phyloP scores from a whole-genome alignment of 441 rosid species.

The Biscutella laevigata region DNA sequence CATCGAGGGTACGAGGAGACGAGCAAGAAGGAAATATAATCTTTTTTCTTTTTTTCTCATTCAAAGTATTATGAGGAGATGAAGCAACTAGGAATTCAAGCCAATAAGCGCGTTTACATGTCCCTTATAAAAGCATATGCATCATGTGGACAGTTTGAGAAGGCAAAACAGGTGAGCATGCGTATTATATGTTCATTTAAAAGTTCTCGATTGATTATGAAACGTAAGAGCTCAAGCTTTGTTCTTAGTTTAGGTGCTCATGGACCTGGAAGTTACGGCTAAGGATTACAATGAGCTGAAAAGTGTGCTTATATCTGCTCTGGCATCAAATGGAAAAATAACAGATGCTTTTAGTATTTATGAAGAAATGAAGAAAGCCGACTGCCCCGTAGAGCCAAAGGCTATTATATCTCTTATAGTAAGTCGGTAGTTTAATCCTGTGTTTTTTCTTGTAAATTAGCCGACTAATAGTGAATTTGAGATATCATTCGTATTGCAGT shows the following conservation, averaged over 20 bases:
- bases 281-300: conserved; percentile 51
- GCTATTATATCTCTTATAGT: conserved; percentile 60
- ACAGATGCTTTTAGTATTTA: conserved; percentile 56
- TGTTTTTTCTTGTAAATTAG: background rate
- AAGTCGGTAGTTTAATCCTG: conserved; percentile 28
- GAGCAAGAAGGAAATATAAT: background rate
- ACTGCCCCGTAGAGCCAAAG: conserved; percentile 48
- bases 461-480: background rate
- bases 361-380: conserved; percentile 55
- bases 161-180: conserved; percentile 64
- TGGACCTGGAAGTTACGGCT: conserved; percentile 32
- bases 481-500: conserved; percentile 11
- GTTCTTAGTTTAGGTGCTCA: conserved; percentile 45
- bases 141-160: conserved; percentile 60
- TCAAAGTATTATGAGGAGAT: conserved; percentile 51
- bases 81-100: conserved; percentile 34
- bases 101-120: conserved; percentile 52
- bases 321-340: conserved; percentile 59
- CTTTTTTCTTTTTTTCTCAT: conserved; percentile 6
- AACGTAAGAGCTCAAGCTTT: conserved; percentile 11
- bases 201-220: background rate
- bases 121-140: conserved; percentile 68
- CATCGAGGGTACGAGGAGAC: background rate
- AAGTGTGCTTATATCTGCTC: conserved; percentile 60
- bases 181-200: background rate